These are phyloP conservation scores for Ophiorrhiza pumila DNA, from an alignment of 257 asterid genomes.

Conservation along the genomic window DNA sequence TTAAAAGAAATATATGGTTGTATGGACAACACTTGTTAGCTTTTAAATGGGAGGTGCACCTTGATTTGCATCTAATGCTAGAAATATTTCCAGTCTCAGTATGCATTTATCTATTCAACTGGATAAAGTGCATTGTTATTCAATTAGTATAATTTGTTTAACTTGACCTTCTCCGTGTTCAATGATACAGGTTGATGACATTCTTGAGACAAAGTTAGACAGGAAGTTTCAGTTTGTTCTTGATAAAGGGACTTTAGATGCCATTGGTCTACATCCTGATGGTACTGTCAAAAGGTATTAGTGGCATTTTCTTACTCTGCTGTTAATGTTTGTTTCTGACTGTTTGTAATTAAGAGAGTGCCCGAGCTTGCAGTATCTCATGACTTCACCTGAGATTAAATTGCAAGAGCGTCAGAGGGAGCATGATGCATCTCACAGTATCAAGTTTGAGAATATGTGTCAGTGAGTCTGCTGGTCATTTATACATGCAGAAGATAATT, in stretches of 20 bases:
- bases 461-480: background rate
- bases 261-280: slow-evolving; percentile 97
- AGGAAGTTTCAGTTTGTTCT: slow-evolving; percentile 76
- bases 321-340: background rate
- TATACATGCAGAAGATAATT: background rate
- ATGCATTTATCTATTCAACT: background rate
- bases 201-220: slow-evolving; percentile 85
- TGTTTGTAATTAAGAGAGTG: background rate
- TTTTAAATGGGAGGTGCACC: background rate
- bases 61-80: background rate
- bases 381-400: background rate
- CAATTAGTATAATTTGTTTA: background rate
- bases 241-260: slow-evolving; percentile 97
- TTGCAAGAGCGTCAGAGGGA: background rate
- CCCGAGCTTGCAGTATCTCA: background rate
- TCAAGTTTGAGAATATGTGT: background rate
- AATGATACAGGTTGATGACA: slow-evolving; percentile 74
- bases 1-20: background rate
- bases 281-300: slow-evolving; percentile 83
- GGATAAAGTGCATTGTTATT: background rate
- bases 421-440: background rate
- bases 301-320: slow-evolving; percentile 1
- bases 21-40: background rate
- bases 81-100: background rate
- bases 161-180: slow-evolving; percentile 16